Base-by-base conservation (phyloP, 345 rosid species). In the Eutrema yunnanense region DNA sequence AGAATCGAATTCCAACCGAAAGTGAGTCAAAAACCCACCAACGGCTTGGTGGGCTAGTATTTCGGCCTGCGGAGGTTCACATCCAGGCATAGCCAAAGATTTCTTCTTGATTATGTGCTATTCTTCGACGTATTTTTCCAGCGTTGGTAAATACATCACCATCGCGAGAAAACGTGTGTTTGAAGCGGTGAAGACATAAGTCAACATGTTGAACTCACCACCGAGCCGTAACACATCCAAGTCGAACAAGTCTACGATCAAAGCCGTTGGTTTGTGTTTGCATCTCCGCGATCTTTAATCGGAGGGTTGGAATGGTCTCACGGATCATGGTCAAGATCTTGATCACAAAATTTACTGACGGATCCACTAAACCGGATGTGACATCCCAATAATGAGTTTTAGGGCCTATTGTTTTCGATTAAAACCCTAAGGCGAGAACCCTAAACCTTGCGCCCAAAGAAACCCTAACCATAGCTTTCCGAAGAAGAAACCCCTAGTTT, bases 1-100 rank as follows among this genome's bases (percentile, higher is more conserved):
- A 43, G 47, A 12, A 43, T 43, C 16, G 47, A 43, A 5, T 43
- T 43, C 47, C 47, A 43, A 6, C 47, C 16, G 47, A 7, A 19
- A 43, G 36, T 33, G 36, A 33, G 36, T 33, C 36, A 33, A 1
- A 5, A 33, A 33, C 36, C 36, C 36, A 33, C 36, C 36, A 5
- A 33, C 36, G 36, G 50, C 50, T 47, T 7, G 8, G 9, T 47
- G 50, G 19, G 8, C 19, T 2, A 44, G 6, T 19, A 44, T 44
- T 19, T 44, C 49, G 8, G 19, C 49, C 5, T 44, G 49, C 2
- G 49, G 49, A 6, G 49, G 65, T 16, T n/a, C 56, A 71, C 86
- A 83, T 33, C 86, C 89, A 0, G 87, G 49, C 12, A 46, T 46
- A 46, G 49, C 49, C 6, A 46, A 6, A 19, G 49, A 22, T 46